Evolutionary conservation across 805 yeast genomes (phyloP).

Genomic region (Alloascoidea hylecoeti): DNA sequence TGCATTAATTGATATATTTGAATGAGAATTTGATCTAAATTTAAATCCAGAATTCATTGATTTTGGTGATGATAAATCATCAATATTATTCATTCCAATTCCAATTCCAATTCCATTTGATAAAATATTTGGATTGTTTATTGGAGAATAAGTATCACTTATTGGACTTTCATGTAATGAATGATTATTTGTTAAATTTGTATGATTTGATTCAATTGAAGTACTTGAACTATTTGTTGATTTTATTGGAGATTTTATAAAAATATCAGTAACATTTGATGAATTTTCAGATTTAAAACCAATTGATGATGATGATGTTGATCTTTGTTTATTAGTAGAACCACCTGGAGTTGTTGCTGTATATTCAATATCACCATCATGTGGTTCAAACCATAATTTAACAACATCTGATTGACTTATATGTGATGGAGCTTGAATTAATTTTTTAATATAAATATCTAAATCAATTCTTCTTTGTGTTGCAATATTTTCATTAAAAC

Average conservation of each 20-base stretch:
- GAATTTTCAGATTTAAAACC: not conserved
- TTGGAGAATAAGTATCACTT: too few relatives aligned
- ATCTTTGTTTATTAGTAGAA: not conserved
- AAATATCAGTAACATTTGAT: not conserved
- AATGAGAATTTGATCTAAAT: too few relatives aligned
- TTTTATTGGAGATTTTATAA: not conserved
- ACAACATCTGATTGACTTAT: constrained; percentile 34
- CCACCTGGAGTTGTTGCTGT: not conserved
- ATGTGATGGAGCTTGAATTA: constrained; percentile 62
- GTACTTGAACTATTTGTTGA: not conserved
- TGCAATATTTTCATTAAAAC: constrained; percentile 67
- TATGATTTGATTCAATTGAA: too few relatives aligned
- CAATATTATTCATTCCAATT: too few relatives aligned
- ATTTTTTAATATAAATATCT: constrained; percentile 39
- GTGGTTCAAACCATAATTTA: not conserved
- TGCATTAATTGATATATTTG: too few relatives aligned
- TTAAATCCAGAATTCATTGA: too few relatives aligned
- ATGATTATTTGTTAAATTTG: too few relatives aligned
- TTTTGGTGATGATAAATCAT: too few relatives aligned
- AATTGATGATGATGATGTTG: constrained; percentile 1
- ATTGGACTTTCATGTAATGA: too few relatives aligned
- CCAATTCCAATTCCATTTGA: too few relatives aligned
- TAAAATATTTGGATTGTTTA: too few relatives aligned
- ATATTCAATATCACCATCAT: not conserved
- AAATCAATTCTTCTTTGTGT: constrained; percentile 38